A percentile compares a stretch with the other conserved stretches of the same genome.
These are phyloP conservation scores for Didymella pinodella DNA, from an alignment of 2,329 filamentous ascomycete genomes.

Conservation along the genomic window DNA sequence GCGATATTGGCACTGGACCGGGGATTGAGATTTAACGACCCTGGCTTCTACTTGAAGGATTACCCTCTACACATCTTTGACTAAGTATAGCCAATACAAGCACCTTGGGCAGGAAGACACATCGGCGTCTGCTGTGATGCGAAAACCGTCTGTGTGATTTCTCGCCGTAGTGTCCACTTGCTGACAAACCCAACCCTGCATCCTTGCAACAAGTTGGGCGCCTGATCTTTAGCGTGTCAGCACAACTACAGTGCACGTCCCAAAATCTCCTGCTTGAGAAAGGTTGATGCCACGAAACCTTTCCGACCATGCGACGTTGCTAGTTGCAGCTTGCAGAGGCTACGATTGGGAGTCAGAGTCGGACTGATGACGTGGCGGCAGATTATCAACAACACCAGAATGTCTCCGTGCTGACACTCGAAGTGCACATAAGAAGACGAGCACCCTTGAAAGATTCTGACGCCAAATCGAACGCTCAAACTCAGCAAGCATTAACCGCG, in stretches of 20 bases:
- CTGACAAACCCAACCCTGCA: slow-evolving; percentile 3
- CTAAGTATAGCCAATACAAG: too few relatives aligned
- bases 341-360: not conserved
- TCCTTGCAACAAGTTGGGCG: not conserved
- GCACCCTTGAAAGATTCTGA: not conserved
- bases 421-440: not conserved
- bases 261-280: slow-evolving; percentile 10
- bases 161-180: not conserved
- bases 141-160: not conserved
- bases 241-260: slow-evolving; percentile 1
- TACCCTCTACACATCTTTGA: too few relatives aligned
- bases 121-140: not conserved
- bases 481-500: not conserved
- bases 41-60: too few relatives aligned
- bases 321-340: not conserved
- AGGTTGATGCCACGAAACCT: not conserved
- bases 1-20: too few relatives aligned
- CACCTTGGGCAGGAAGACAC: not conserved
- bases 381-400: not conserved
- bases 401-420: not conserved
- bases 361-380: not conserved
- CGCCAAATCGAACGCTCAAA: not conserved
- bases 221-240: slow-evolving; percentile 4
- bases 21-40: too few relatives aligned
- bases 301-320: not conserved